Conservation (phyloP, 371 early-diverging fungal genomes). For the Mortierella sp. region DNA sequence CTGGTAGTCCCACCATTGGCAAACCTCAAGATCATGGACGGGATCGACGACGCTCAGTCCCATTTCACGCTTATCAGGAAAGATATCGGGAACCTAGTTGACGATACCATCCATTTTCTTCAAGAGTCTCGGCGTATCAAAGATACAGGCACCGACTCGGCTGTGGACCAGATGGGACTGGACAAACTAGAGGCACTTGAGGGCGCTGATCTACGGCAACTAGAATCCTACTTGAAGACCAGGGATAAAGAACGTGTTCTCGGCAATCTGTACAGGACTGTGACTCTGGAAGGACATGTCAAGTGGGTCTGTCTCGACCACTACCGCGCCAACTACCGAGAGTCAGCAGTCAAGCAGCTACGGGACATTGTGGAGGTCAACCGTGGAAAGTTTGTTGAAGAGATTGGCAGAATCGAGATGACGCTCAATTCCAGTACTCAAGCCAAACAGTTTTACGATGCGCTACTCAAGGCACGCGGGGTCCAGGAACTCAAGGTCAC, state of each 20-base stretch:
- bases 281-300: slow-evolving; percentile 19
- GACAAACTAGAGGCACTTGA: no score
- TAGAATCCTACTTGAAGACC: slow-evolving; percentile 11
- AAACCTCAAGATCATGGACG: no score
- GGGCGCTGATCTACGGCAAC: not conserved
- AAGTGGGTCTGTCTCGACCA: slow-evolving; percentile 37
- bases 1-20: no score
- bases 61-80: no score
- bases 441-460: slow-evolving; percentile 9
- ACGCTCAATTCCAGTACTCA: not conserved
- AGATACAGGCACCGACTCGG: no score
- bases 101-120: no score
- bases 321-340: slow-evolving; percentile 11
- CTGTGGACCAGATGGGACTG: no score
- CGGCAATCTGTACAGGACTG: slow-evolving; percentile 25
- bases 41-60: no score
- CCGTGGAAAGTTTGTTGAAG: slow-evolving; percentile 11
- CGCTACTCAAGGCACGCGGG: slow-evolving; percentile 1
- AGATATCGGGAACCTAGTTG: no score
- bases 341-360: not conserved
- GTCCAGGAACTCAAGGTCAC: slow-evolving; percentile 2
- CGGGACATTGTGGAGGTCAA: slow-evolving; percentile 5
- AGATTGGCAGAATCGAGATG: slow-evolving; percentile 1
- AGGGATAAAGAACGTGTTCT: slow-evolving; percentile 10
- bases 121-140: no score